Evolutionary conservation across 257 asterid species (phyloP), one percentile per base, ranked within the genome.

Genomic region (Nicotiana noctiflora): DNA sequence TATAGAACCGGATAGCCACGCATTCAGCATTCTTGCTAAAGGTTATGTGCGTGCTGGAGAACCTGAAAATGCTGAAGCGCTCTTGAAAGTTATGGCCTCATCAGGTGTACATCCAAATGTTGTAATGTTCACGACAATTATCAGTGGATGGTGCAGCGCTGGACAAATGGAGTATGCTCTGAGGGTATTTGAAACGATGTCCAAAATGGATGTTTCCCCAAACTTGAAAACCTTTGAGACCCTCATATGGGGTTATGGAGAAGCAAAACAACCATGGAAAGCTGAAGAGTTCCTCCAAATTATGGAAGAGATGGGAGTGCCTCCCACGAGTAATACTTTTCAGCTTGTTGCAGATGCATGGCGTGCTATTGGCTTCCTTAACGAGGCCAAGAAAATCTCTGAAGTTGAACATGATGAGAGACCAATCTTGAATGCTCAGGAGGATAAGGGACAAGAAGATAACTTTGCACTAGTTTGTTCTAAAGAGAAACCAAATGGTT

Each of bases 111-210:
- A 82, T 76, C 97, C 99, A 1, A 96, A 96, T 37, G 98, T 86
- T 0, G 96, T 96, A 3, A 90, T 91, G 79, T 96, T 92, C 94
- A 96, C 99, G 7, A 94, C 97, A 27, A 88, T 96, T 88, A 96
- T 94, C 78, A 91, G 97, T 79, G 99, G 99, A 32, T 96, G 98
- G 99, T 96, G 99, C 66, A 96, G 93, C 82, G 86, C 89, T 14
- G 97, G 96, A 8, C 86, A 87, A 83, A 96, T 96, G 98, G 95
- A 91, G 14, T 32, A 59, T 31, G 99, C 98, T 8, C 65, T 89
- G 29, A 83, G 86, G 84, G 31, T 90, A 52, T 94, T 82, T 17
- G 86, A 90, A 76, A 88, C 80, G 82, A 92, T 96, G 98, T 83
- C 89, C 56, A 83, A 87, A 79, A 85, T 86, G 89, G 97, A 90